Evolutionary conservation across 1,139 yeast genomes (phyloP).

Genomic region (Zhuliangozyma blackwelliae): DNA sequence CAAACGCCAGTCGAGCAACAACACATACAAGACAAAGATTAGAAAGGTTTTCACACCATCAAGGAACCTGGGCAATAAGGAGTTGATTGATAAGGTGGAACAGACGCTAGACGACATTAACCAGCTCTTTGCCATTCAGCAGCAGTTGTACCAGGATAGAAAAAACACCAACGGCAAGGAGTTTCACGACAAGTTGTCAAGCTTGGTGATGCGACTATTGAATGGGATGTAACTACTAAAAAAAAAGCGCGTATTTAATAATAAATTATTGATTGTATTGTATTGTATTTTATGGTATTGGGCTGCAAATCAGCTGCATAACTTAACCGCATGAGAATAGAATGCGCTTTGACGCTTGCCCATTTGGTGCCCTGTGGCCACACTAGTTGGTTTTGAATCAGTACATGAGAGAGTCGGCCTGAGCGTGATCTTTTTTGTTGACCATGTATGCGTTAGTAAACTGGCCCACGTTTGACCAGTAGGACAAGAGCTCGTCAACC

Average conservation of each 20-base stretch:
- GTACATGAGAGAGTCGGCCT: no score
- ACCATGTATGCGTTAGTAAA: no score
- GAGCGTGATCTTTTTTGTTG: no score
- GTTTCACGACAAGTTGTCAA: constrained; percentile 17
- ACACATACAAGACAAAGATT: constrained; percentile 33
- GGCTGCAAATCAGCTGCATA: no score
- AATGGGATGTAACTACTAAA: not conserved
- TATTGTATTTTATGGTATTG: no score
- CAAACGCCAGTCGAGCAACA: constrained; percentile 4
- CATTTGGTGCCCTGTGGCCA: no score
- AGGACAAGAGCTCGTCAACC: no score
- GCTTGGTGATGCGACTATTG: constrained; percentile 12
- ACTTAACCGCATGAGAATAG: no score
- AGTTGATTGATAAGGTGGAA: constrained; percentile 23
- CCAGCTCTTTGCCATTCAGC: constrained; percentile 17
- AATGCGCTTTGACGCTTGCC: no score
- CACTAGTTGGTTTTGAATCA: no score
- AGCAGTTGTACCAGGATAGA: constrained; percentile 8
- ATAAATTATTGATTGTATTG: no score
- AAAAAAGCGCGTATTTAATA: not conserved
- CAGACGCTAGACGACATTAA: constrained; percentile 23
- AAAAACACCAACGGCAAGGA: constrained; percentile 10
- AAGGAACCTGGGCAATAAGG: constrained; percentile 30
- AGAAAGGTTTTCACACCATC: constrained; percentile 34
- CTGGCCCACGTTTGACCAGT: no score